Conservation (phyloP, 345 rosid genomes). For the Microthlaspi erraticum region DNA sequence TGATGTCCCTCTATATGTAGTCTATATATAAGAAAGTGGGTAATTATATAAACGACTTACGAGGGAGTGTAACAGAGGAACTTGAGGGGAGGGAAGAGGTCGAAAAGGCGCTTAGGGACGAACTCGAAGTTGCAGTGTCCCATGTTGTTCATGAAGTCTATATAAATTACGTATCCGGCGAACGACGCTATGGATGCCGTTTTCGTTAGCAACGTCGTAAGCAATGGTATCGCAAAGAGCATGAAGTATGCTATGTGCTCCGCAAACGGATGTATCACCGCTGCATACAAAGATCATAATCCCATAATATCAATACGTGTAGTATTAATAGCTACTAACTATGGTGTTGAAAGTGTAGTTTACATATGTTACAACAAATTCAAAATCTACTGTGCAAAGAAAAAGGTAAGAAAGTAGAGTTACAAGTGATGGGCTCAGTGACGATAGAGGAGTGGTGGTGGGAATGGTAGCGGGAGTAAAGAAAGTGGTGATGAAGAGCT, state of each 20-base stretch:
- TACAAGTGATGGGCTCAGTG: slow-evolving; percentile 87
- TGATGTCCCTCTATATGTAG: background rate
- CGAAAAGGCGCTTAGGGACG: slow-evolving; percentile 44
- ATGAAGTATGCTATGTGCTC: slow-evolving; percentile 60
- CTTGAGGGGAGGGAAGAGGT: slow-evolving; percentile 45
- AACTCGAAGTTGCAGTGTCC: slow-evolving; percentile 52
- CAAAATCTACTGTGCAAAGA: background rate
- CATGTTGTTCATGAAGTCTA: slow-evolving; percentile 49
- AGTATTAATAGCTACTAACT: slow-evolving; percentile 3
- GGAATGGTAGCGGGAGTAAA: slow-evolving; percentile 91
- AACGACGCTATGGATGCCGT: slow-evolving; percentile 44
- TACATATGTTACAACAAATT: background rate
- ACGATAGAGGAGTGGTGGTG: slow-evolving; percentile 88
- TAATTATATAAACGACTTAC: slow-evolving; percentile 23
- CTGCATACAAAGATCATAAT: slow-evolving; percentile 43
- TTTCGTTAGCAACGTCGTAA: slow-evolving; percentile 40
- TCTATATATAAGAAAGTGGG: slow-evolving; percentile 15
- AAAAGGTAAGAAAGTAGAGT: slow-evolving; percentile 8
- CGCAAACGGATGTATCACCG: slow-evolving; percentile 71
- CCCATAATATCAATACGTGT: background rate
- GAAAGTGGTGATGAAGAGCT: slow-evolving; percentile 79
- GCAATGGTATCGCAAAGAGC: slow-evolving; percentile 53
- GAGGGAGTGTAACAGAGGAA: slow-evolving; percentile 47
- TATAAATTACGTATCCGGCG: slow-evolving; percentile 47
- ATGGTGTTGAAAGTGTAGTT: background rate